These are phyloP conservation scores for Backusella australiensis DNA, from an alignment of 192 early-diverging fungal species.

Conservation along the genomic window DNA sequence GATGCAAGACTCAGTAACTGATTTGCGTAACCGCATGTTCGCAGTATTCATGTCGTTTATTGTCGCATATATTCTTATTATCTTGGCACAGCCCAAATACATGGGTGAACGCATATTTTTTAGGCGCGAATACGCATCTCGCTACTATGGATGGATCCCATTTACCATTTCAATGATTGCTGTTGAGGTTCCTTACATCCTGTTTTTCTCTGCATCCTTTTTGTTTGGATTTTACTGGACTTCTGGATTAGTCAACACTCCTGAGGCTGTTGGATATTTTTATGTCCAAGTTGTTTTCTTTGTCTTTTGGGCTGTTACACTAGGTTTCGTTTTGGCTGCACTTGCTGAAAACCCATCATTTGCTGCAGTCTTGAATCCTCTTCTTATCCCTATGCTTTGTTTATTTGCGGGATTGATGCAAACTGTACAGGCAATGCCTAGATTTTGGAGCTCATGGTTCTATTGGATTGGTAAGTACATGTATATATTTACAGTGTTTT, in stretches of 20 bases:
- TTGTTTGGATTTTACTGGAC: slow-evolving; percentile 77
- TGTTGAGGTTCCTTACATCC: slow-evolving; percentile 66
- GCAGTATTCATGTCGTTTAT: slow-evolving; percentile 69
- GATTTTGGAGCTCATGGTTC: slow-evolving; percentile 70
- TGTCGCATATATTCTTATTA: slow-evolving; percentile 66
- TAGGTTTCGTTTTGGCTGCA: slow-evolving; percentile 68
- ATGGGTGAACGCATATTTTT: slow-evolving; percentile 65
- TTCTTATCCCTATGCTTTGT: slow-evolving; percentile 62
- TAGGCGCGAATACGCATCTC: slow-evolving; percentile 62
- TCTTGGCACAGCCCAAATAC: slow-evolving; percentile 66
- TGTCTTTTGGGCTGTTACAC: slow-evolving; percentile 60
- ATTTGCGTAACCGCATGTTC: slow-evolving; percentile 68
- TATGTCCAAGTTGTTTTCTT: slow-evolving; percentile 61
- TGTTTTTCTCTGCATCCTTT: slow-evolving; percentile 59
- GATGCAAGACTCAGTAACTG: slow-evolving; percentile 46
- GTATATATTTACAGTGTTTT: neutral
- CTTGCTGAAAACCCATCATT: slow-evolving; percentile 56
- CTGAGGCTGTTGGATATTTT: slow-evolving; percentile 59
- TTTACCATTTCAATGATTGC: slow-evolving; percentile 61
- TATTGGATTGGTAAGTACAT: slow-evolving; percentile 48
- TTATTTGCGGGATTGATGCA: slow-evolving; percentile 74
- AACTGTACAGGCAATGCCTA: slow-evolving; percentile 55
- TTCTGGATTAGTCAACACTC: slow-evolving; percentile 52
- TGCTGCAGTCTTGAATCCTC: slow-evolving; percentile 62
- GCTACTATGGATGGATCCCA: slow-evolving; percentile 67